Base-by-base conservation (phyloP, 2,329 filamentous ascomycete species). In the Xylaria sp. region DNA sequence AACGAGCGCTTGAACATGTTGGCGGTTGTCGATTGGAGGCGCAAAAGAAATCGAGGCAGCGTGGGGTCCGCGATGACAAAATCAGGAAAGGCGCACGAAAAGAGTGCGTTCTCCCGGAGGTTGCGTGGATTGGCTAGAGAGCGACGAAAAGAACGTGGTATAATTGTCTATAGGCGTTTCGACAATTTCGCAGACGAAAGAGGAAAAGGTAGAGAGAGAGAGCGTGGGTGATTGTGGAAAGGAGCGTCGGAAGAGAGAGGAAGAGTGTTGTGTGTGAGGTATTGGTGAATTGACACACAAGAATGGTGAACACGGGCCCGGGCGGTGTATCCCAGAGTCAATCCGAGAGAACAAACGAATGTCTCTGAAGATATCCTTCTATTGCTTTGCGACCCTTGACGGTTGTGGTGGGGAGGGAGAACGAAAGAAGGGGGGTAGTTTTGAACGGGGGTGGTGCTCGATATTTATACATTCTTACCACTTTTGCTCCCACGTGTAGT, bases 1-100 rank as follows among this genome's bases (percentile, higher is more conserved):
- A 96, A 94, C 78, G 94, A 94, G 81, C 93, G 93, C 85, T 94
- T 97, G 87, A 97, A 97, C 93, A 97, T 97, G 82, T 80, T 78
- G 79, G 80, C 80, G 81, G 80, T 74, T 53, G 73, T 73, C 36
- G 71, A 70, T 67, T 53, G 76, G 71, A 78, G 64, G 61, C 67
- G 72, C 61, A 71, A 71, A 73, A 75, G 77, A 77, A 76, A 74
- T 77, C 71, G 76, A 76, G 75, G 70, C 73, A 75, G 72, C 73
- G 72, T 58, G 62, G 55, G 39, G 64, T 73, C 72, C 72, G 75
- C 72, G 74, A 78, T 73, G 75, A 68, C 72, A 71, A 74, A 71
- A 73, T 65, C 73, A 70, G 65, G 68, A 71, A 69, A 67, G 67
- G 63, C 68, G 71, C 74, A 74, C 60, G 65, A 75, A 70, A 67